Conservation (phyloP, 257 asterid species). For the Scutellaria barbata region DNA sequence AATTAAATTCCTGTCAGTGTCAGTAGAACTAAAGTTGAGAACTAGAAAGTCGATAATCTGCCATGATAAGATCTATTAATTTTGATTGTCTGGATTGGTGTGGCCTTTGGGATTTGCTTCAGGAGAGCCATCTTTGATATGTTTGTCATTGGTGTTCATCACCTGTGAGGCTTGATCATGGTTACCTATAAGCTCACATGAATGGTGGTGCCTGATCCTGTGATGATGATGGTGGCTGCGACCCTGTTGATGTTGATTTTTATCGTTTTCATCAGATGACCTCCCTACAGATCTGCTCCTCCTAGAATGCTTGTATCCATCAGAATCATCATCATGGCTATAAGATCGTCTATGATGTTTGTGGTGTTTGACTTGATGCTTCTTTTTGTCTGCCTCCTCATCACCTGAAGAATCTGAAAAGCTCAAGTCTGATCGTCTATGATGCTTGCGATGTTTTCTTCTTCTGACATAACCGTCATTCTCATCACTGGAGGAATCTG, state of each 20-base stretch:
- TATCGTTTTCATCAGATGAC: conserved; percentile 48
- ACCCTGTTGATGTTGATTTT: conserved; percentile 42
- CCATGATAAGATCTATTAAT: conserved; percentile 9
- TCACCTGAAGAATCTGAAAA: conserved; percentile 52
- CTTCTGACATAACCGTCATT: conserved; percentile 44
- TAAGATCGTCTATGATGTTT: conserved; percentile 41
- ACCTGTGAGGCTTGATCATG: neutral
- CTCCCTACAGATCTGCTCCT: conserved; percentile 53
- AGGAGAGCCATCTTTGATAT: conserved; percentile 21
- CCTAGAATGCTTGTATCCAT: conserved; percentile 39
- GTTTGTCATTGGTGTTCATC: neutral
- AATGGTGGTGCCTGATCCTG: conserved; percentile 28
- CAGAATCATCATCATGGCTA: conserved; percentile 57
- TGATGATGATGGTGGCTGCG: conserved; percentile 38
- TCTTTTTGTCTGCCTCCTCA: conserved; percentile 45
- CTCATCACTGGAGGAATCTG: conserved; percentile 54
- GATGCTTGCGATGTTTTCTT: conserved; percentile 55
- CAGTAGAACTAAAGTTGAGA: neutral
- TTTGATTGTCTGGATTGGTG: neutral
- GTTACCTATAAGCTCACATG: neutral
- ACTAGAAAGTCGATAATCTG: too few species aligned
- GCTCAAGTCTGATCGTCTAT: conserved; percentile 41
- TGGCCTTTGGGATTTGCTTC: conserved; percentile 34
- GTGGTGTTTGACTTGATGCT: conserved; percentile 43
- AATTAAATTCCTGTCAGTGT: neutral